Percentiles rank a stretch among this genome's conserved stretches.
Evolutionary conservation across 257 asterid species (phyloP).

Genomic region (Linaria vulgaris): DNA sequence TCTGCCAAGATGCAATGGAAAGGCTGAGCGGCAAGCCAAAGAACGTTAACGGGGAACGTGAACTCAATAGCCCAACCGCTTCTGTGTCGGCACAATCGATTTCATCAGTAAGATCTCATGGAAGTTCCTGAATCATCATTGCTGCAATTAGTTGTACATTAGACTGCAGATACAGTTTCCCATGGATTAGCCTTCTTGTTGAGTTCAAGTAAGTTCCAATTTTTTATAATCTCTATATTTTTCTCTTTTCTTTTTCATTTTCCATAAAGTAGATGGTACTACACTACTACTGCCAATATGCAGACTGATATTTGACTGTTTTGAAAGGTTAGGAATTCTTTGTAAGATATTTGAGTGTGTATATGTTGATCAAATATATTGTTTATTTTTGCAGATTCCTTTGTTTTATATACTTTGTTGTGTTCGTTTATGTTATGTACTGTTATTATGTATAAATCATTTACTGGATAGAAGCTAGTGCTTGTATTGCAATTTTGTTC

Average conservation of each 20-base stretch:
- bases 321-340: slow-evolving; percentile 37
- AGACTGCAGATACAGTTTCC: slow-evolving; percentile 26
- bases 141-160: slow-evolving; percentile 37
- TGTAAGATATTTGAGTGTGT: slow-evolving; percentile 35
- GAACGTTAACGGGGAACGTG: slow-evolving; percentile 79
- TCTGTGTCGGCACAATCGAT: slow-evolving; percentile 97
- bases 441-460: slow-evolving; percentile 10
- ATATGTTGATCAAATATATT: slow-evolving; percentile 30
- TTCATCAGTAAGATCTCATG: slow-evolving; percentile 87
- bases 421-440: slow-evolving; percentile 24
- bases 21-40: slow-evolving; percentile 86
- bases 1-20: slow-evolving; percentile 87
- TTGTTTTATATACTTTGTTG: neutral
- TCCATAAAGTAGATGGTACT: slow-evolving; percentile 26
- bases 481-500: too few relatives aligned
- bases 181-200: slow-evolving; percentile 21
- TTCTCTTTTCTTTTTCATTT: neutral
- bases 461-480: neutral
- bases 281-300: slow-evolving; percentile 13
- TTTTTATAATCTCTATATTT: slow-evolving; percentile 10
- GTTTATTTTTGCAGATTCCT: neutral
- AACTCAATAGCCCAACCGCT: slow-evolving; percentile 93
- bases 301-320: slow-evolving; percentile 30
- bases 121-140: slow-evolving; percentile 63
- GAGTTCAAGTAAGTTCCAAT: slow-evolving; percentile 21